Percentiles rank a stretch among this genome's conserved stretches.
Evolutionary conservation across 1,139 yeast genomes (phyloP).

Genomic region (Suhomyces wounanorum): DNA sequence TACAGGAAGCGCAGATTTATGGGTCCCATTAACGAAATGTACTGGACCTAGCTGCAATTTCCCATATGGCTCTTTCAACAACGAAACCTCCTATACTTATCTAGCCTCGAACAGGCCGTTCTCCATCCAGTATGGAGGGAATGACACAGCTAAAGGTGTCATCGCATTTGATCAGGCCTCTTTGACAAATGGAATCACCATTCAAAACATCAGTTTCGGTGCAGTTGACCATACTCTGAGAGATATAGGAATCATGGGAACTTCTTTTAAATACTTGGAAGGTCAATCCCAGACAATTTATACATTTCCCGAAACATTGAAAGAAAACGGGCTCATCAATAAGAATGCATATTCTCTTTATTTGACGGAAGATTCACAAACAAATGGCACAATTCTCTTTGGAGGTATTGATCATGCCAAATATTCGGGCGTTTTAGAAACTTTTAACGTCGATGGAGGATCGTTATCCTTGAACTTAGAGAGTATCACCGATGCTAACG

Average conservation of each 20-base stretch:
- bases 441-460: conserved; percentile 19
- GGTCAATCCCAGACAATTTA: background rate
- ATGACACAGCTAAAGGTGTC: conserved; percentile 35
- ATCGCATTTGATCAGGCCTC: conserved; percentile 58
- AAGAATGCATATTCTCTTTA: conserved; percentile 42
- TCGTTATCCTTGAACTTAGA: conserved; percentile 6
- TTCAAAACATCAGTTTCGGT: conserved; percentile 53
- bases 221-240: conserved; percentile 57
- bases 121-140: conserved; percentile 34
- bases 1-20: conserved; percentile 26
- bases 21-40: conserved; percentile 15
- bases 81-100: conserved; percentile 48
- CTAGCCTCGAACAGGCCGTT: conserved; percentile 43
- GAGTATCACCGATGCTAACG: conserved; percentile 15
- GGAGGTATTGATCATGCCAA: conserved; percentile 62
- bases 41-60: conserved; percentile 3
- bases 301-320: conserved; percentile 31
- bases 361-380: conserved; percentile 42
- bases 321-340: conserved; percentile 28
- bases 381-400: conserved; percentile 50
- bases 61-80: conserved; percentile 53
- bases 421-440: conserved; percentile 43
- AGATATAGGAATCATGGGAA: conserved; percentile 60
- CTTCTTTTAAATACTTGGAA: conserved; percentile 35
- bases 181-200: conserved; percentile 19